Percentiles rank a stretch among this genome's conserved stretches.
Conservation (phyloP, 225 moss, liverwort and hornwort species). For the Ulota crispa region DNA sequence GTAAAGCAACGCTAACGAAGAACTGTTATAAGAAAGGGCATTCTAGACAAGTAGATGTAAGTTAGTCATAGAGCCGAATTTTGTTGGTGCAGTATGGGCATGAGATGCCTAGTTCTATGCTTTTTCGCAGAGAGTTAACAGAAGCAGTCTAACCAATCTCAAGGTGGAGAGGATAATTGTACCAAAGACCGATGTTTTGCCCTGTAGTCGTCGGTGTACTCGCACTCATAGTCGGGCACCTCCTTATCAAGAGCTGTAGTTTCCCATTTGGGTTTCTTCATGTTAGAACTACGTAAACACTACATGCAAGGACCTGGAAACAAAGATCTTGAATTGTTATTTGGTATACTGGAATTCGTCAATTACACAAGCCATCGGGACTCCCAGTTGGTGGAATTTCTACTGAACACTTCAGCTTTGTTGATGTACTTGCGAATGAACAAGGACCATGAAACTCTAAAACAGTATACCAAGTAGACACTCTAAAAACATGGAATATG, state of each 20-base stretch:
- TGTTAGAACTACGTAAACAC: not conserved
- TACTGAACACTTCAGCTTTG: not conserved
- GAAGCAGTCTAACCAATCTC: not conserved
- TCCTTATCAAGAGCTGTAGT: constrained; percentile 71
- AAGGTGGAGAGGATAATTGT: not conserved
- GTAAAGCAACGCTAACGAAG: not conserved
- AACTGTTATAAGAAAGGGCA: not conserved
- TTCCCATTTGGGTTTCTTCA: not conserved
- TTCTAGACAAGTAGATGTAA: not conserved
- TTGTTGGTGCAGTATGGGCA: not conserved
- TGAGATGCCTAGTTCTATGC: not conserved
- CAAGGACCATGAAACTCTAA: not conserved
- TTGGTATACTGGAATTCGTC: not conserved
- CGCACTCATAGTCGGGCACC: constrained; percentile 83
- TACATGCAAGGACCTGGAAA: not conserved
- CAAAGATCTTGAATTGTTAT: not conserved
- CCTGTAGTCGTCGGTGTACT: constrained; percentile 67
- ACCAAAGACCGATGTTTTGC: constrained; percentile 65
- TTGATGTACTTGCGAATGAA: not conserved
- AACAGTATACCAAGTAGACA: not conserved
- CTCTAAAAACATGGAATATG: not conserved
- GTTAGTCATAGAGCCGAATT: not conserved
- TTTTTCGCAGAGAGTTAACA: not conserved
- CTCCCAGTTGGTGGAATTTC: not conserved
- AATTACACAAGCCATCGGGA: not conserved